phyloP scores from a whole-genome alignment of 1,284 basidiomycete genomes.

The Irpex sp. region DNA sequence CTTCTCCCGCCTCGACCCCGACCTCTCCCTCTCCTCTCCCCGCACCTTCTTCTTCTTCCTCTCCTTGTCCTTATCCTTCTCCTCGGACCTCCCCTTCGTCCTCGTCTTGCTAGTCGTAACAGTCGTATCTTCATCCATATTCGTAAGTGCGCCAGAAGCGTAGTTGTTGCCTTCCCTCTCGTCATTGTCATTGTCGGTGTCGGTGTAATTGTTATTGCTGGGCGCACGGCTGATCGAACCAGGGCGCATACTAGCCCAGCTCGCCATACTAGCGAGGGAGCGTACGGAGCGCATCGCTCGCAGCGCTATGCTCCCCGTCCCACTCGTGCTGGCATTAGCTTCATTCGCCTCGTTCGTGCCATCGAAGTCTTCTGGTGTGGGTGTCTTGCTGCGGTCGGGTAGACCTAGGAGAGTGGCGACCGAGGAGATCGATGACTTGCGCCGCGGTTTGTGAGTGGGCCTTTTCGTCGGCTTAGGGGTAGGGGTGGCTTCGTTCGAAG shows the following conservation, averaged over 20 bases:
- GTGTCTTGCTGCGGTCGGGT: slow-evolving; percentile 8
- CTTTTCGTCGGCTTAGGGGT: too few relatives aligned
- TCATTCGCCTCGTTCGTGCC: slow-evolving; percentile 22
- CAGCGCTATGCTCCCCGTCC: slow-evolving; percentile 57
- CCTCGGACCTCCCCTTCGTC: slow-evolving; percentile 27
- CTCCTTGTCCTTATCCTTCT: slow-evolving; percentile 28
- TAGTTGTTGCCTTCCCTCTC: slow-evolving; percentile 22
- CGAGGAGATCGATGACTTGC: slow-evolving; percentile 10
- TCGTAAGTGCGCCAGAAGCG: not conserved
- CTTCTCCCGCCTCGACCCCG: slow-evolving; percentile 24
- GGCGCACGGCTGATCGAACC: slow-evolving; percentile 21
- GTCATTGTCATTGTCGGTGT: too few relatives aligned
- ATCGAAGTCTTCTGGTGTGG: slow-evolving; percentile 28
- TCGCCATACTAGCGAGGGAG: slow-evolving; percentile 65
- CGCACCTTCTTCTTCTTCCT: slow-evolving; percentile 27
- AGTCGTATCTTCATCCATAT: slow-evolving; percentile 18
- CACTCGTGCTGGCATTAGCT: slow-evolving; percentile 16
- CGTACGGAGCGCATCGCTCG: slow-evolving; percentile 74
- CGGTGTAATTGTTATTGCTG: too few relatives aligned
- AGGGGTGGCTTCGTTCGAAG: too few relatives aligned
- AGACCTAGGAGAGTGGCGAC: slow-evolving; percentile 16
- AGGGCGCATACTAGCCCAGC: slow-evolving; percentile 58
- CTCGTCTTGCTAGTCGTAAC: slow-evolving; percentile 25
- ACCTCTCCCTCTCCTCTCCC: slow-evolving; percentile 18
- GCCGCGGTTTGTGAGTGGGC: slow-evolving; percentile 6